Base-by-base conservation (phyloP, 257 asterid species). In the Dorcoceras hygrometricum region DNA sequence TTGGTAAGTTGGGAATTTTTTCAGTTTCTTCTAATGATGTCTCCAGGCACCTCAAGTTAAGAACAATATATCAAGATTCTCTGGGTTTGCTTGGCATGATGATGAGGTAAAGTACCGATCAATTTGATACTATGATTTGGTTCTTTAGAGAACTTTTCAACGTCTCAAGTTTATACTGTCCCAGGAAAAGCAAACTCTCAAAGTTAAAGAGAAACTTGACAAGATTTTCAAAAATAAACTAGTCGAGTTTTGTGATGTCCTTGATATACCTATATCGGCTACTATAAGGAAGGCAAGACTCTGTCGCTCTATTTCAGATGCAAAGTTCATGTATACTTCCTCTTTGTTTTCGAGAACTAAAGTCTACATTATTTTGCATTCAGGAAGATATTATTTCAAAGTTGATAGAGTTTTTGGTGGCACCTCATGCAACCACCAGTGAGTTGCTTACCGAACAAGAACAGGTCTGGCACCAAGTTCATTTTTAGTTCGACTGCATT, bases 11-110 rank as follows among this genome's bases (percentile, higher is more conserved):
- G 48, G 18, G 32, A 32, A 31, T 4, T 55, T 22, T 39, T 39
- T 39, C 16, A 26, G n/a, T 14, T 22, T 60, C n/a, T 68, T 59
- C 67, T 62, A 53, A 66, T 63, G 8, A 71, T 43, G 63, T 59
- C 36, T 75, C 68, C 89, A 94, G 99, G 96, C 93, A 34, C 84
- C 89, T 80, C 90, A 87, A 78, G 60, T 89, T 71, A 94, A 88
- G 83, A 76, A 36, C 74, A 86, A 94, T 60, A 82, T 94, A 34
- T 85, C 86, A 50, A 86, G 87, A 66, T 94, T 90, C 82, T 94
- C 99, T 69, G 97, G 99, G 62, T 86, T 90, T 27, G 96, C 89
- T 57, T 94, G 96, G 96, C 91, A 79, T 84, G 93, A 72, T 66
- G 82, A 91, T 67, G 95, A 88, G 95, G 99, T 91, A 75, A 56